phyloP scores from a whole-genome alignment of 2,329 filamentous ascomycete species.

The Neocatenulostroma microsporum region DNA sequence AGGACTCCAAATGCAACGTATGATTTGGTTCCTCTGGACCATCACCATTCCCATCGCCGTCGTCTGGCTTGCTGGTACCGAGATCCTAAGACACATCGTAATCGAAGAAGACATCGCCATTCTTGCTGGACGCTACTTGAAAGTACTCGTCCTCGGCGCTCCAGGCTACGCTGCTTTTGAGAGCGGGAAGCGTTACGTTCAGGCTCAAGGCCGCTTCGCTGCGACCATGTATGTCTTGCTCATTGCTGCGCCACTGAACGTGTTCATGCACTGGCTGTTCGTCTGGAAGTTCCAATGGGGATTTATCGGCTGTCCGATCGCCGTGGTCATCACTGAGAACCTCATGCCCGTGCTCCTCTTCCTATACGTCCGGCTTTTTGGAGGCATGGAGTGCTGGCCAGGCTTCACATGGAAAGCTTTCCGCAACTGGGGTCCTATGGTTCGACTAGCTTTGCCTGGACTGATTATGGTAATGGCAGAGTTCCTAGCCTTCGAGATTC shows the following conservation, averaged over 20 bases:
- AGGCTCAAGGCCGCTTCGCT: slow-evolving; percentile 79
- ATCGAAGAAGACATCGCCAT: slow-evolving; percentile 63
- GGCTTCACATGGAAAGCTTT: slow-evolving; percentile 65
- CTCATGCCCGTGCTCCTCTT: slow-evolving; percentile 66
- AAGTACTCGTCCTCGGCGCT: slow-evolving; percentile 60
- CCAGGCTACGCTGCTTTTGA: slow-evolving; percentile 73
- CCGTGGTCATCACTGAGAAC: slow-evolving; percentile 67
- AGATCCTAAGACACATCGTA: slow-evolving; percentile 56
- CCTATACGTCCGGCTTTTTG: slow-evolving; percentile 63
- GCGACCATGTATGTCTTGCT: slow-evolving; percentile 77
- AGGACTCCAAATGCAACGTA: slow-evolving; percentile 71
- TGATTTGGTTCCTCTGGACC: slow-evolving; percentile 67
- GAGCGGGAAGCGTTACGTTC: slow-evolving; percentile 73
- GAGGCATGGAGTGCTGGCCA: slow-evolving; percentile 71
- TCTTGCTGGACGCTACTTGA: slow-evolving; percentile 66
- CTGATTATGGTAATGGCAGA: slow-evolving; percentile 93
- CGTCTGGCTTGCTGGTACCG: slow-evolving; percentile 62
- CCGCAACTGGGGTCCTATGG: slow-evolving; percentile 74
- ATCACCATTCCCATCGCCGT: slow-evolving; percentile 65
- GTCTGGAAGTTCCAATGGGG: slow-evolving; percentile 61
- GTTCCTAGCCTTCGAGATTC: slow-evolving; percentile 76
- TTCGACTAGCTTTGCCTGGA: slow-evolving; percentile 77
- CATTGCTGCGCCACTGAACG: slow-evolving; percentile 74
- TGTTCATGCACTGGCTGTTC: slow-evolving; percentile 70
- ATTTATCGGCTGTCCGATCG: slow-evolving; percentile 73